Evolutionary conservation across 1,284 basidiomycete genomes (phyloP), one percentile per base, ranked within the genome.

Genomic region (Ceratobasidium sp.): DNA sequence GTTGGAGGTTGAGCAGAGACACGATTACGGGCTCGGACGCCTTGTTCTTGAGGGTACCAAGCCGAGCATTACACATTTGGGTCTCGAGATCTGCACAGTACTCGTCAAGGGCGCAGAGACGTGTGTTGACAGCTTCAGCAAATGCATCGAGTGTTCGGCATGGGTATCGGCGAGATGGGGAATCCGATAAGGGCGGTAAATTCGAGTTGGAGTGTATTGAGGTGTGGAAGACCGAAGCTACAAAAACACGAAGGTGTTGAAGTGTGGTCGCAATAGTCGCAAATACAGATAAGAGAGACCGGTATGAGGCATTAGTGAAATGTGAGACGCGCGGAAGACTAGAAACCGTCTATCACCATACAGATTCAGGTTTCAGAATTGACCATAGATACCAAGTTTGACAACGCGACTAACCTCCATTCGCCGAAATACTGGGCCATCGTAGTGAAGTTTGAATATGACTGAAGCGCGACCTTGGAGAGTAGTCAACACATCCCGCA

Each of bases 141-240:
- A 95, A 95, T 0, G 95, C 95, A 83, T 96, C 93, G 15, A 92
- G 85, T 0, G 94, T 95, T 56, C 89, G 90, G 1, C 90, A 91
- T 13, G 73, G 23, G 23, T 67, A 26, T 42, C 15, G 46, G n/a
- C 76, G 82, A 56, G 80, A 79, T 60, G 61, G 63, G 79, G 81
- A 26, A 82, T 23, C 23, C 18, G 44, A 53, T 33, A 67, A n/a
- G 80, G 73, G 26, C 72, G 44, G 46, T 53, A 53, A 49, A 56
- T 10, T n/a, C 51, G 49, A 80, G 58, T 64, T 76, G 1, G 80
- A 63, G 73, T 80, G 55, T 81, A 77, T 61, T 83, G 67, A 82
- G 81, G 46, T 83, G 81, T 28, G 83, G 73, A 88, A 88, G 70
- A 89, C 87, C 18, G 86, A 84, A 0, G 83, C 80, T 40, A 89